phyloP scores from a whole-genome alignment of 2,329 filamentous ascomycete species.

The Mycosphaerella sp. region DNA sequence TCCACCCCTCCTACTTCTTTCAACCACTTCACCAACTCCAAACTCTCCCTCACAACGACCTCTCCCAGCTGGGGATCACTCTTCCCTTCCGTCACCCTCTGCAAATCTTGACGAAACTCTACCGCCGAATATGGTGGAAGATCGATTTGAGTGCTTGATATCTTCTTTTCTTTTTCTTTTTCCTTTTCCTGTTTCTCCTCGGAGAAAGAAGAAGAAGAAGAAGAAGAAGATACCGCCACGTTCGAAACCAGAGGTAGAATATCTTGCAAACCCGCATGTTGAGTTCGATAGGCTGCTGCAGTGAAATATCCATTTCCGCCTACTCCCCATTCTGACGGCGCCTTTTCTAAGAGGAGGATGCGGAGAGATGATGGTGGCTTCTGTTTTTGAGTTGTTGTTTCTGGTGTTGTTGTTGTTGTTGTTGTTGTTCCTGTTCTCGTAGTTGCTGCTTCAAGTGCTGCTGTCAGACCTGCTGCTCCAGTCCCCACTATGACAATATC shows the following conservation, averaged over 20 bases:
- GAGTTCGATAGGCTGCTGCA: conserved; percentile 57
- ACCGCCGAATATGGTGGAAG: conserved; percentile 50
- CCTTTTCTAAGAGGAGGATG: conserved; percentile 56
- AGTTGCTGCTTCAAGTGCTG: conserved; percentile 51
- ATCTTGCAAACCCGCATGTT: conserved; percentile 51
- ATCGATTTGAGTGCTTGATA: conserved; percentile 42
- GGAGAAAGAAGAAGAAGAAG: too few species aligned
- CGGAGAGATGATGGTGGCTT: conserved; percentile 30
- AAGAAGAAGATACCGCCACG: too few species aligned
- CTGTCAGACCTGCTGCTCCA: conserved; percentile 59
- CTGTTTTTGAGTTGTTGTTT: conserved; percentile 19
- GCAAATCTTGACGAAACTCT: conserved; percentile 53
- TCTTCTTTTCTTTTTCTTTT: too few species aligned
- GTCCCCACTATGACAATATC: conserved; percentile 53
- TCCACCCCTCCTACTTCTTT: conserved; percentile 26
- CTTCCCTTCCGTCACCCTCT: conserved; percentile 51
- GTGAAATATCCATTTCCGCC: conserved; percentile 63
- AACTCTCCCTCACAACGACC: conserved; percentile 41
- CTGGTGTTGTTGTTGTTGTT: too few species aligned
- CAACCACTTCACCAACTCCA: conserved; percentile 29
- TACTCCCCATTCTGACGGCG: conserved; percentile 49
- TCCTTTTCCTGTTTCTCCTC: conserved; percentile 28
- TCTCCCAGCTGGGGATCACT: conserved; percentile 47
- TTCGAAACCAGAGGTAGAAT: conserved; percentile 59
- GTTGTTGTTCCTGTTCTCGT: conserved; percentile 20